phyloP scores from a whole-genome alignment of 2,329 filamentous ascomycete species.

The Stachybotrys chartarum region DNA sequence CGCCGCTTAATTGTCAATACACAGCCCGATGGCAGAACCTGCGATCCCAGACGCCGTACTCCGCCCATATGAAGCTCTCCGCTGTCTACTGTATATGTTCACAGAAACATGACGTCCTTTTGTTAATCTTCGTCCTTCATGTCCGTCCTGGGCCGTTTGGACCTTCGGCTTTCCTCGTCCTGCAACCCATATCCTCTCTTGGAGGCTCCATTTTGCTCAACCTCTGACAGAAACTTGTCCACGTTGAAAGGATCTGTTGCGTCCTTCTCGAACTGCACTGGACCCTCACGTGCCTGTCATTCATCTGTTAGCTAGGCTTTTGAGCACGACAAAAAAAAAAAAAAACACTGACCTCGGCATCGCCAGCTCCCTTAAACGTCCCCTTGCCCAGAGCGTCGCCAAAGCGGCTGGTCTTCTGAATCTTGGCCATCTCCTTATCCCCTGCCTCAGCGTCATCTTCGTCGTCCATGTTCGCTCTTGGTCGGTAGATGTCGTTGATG shows the following conservation, averaged over 20 bases:
- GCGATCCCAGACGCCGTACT: neutral
- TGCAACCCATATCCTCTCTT: slow-evolving; percentile 75
- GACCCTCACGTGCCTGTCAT: slow-evolving; percentile 67
- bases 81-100: neutral
- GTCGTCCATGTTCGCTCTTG: slow-evolving; percentile 66
- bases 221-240: slow-evolving; percentile 86
- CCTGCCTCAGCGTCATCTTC: slow-evolving; percentile 77
- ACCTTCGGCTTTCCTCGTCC: slow-evolving; percentile 49
- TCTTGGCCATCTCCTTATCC: slow-evolving; percentile 77
- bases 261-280: slow-evolving; percentile 95
- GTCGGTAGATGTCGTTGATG: slow-evolving; percentile 88
- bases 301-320: slow-evolving; percentile 19
- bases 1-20: neutral
- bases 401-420: slow-evolving; percentile 79
- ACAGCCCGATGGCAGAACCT: neutral
- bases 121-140: slow-evolving; percentile 51
- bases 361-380: slow-evolving; percentile 80
- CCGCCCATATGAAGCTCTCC: neutral
- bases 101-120: slow-evolving; percentile 5
- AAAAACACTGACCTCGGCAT: slow-evolving; percentile 60
- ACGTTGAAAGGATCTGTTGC: slow-evolving; percentile 83
- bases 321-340: neutral
- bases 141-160: slow-evolving; percentile 73
- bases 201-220: slow-evolving; percentile 51
- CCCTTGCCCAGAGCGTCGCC: slow-evolving; percentile 80